phyloP scores from a whole-genome alignment of 371 early-diverging fungal species.

The Apophysomyces sp. region DNA sequence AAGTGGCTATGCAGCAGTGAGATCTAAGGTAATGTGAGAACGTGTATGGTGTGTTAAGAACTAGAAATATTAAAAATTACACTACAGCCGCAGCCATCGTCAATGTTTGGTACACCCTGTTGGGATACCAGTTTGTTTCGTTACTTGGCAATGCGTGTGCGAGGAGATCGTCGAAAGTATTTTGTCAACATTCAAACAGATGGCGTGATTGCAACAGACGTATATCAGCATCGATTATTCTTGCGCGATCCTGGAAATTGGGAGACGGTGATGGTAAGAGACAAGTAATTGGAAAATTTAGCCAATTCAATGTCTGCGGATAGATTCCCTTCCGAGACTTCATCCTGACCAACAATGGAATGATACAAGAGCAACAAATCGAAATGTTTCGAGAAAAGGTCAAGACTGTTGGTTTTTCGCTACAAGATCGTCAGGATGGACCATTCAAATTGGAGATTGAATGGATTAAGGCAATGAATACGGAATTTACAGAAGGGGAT shows the following conservation, averaged over 20 bases:
- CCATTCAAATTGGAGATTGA: constrained; percentile 89
- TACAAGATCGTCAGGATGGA: constrained; percentile 82
- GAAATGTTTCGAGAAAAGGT: constrained; percentile 82
- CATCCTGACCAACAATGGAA: constrained; percentile 86
- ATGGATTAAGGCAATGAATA: constrained; percentile 85
- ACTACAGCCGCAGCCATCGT: constrained; percentile 18
- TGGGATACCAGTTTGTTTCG: constrained; percentile 87
- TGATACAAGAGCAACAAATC: constrained; percentile 81
- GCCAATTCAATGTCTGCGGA: background rate
- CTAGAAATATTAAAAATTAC: background rate
- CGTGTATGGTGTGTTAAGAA: too few relatives aligned
- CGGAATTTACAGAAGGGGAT: constrained; percentile 71
- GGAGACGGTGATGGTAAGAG: constrained; percentile 82
- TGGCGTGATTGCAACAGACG: constrained; percentile 74
- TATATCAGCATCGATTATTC: constrained; percentile 91
- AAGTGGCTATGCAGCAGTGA: constrained; percentile 90
- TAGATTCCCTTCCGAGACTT: constrained; percentile 93
- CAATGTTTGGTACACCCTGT: constrained; percentile 73
- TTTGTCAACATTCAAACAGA: constrained; percentile 91
- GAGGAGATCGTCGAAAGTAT: constrained; percentile 79
- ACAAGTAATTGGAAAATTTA: background rate
- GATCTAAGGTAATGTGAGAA: constrained; percentile 57
- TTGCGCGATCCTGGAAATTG: constrained; percentile 84
- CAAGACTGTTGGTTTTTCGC: constrained; percentile 86
- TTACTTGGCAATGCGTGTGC: constrained; percentile 79